Evolutionary conservation across 1,284 basidiomycete species (phyloP).

Genomic region (Wallemia hederae): DNA sequence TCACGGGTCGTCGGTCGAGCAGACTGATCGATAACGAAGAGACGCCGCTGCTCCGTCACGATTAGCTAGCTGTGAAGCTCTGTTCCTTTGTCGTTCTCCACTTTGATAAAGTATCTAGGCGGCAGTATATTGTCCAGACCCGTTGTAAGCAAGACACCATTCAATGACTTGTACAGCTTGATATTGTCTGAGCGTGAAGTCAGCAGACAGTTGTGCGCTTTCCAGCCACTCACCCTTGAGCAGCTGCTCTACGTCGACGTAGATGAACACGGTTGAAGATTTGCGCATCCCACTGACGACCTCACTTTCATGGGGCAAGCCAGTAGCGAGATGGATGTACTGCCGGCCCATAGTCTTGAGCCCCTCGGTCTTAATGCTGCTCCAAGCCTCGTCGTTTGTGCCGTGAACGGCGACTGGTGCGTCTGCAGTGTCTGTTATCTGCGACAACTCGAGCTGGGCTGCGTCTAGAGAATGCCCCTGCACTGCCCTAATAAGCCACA

Average conservation of each 20-base stretch:
- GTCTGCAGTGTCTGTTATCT: slow-evolving; percentile 29
- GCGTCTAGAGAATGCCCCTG: slow-evolving; percentile 76
- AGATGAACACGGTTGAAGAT: slow-evolving; percentile 40
- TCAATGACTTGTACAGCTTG: slow-evolving; percentile 40
- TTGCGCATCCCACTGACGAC: slow-evolving; percentile 54
- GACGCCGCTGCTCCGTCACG: too few species aligned
- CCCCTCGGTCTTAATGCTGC: slow-evolving; percentile 30
- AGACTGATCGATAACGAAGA: too few species aligned
- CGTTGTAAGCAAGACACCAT: slow-evolving; percentile 53
- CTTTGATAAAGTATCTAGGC: slow-evolving; percentile 31
- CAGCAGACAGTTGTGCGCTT: background rate
- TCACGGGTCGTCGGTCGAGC: background rate
- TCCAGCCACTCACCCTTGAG: slow-evolving; percentile 20
- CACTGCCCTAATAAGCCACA: slow-evolving; percentile 69
- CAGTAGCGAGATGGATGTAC: slow-evolving; percentile 61
- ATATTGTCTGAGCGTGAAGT: slow-evolving; percentile 25
- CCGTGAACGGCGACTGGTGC: slow-evolving; percentile 53
- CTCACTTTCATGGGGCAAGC: slow-evolving; percentile 23
- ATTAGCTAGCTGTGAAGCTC: background rate
- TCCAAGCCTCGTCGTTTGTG: slow-evolving; percentile 35
- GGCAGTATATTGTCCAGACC: slow-evolving; percentile 30
- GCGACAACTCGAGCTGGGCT: slow-evolving; percentile 34
- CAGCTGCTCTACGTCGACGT: slow-evolving; percentile 38
- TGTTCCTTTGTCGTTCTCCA: slow-evolving; percentile 18
- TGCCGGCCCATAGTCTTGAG: slow-evolving; percentile 59